phyloP scores from a whole-genome alignment of 2,329 filamentous ascomycete species.

The Neofusicoccum laricinum region DNA sequence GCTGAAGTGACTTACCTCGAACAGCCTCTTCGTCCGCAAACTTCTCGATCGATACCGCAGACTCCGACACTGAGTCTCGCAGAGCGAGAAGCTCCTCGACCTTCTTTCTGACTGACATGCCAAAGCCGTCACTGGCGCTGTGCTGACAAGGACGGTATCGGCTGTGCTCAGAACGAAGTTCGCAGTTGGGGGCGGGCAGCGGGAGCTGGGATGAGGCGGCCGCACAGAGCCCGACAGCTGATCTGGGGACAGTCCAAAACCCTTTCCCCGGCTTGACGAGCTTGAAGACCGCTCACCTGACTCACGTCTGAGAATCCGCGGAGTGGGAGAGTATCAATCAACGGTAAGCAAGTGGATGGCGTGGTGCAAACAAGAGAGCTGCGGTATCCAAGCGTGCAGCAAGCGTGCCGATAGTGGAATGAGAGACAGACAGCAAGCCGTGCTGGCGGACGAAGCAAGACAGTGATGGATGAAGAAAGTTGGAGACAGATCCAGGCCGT shows the following conservation, averaged over 20 bases:
- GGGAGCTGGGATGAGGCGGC: neutral
- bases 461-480: constrained; percentile 5
- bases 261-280: neutral
- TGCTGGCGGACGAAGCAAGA: constrained; percentile 6
- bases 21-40: constrained; percentile 42
- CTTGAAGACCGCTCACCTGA: neutral
- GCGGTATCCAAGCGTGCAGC: constrained; percentile 17
- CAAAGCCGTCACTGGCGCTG: neutral
- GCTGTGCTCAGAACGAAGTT: neutral
- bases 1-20: constrained; percentile 33
- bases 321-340: constrained; percentile 3
- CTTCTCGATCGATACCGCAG: constrained; percentile 40
- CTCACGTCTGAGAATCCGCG: neutral
- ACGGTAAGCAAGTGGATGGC: constrained; percentile 14
- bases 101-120: constrained; percentile 37
- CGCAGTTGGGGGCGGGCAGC: neutral
- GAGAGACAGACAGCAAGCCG: constrained; percentile 16
- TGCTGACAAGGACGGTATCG: neutral
- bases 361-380: constrained; percentile 16
- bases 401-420: constrained; percentile 17
- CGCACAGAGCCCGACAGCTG: neutral
- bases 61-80: constrained; percentile 40
- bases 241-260: neutral
- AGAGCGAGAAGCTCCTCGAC: constrained; percentile 41
- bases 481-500: neutral